phyloP scores from a whole-genome alignment of 2,329 filamentous ascomycete genomes.

The Paramyrothecium roridum region DNA sequence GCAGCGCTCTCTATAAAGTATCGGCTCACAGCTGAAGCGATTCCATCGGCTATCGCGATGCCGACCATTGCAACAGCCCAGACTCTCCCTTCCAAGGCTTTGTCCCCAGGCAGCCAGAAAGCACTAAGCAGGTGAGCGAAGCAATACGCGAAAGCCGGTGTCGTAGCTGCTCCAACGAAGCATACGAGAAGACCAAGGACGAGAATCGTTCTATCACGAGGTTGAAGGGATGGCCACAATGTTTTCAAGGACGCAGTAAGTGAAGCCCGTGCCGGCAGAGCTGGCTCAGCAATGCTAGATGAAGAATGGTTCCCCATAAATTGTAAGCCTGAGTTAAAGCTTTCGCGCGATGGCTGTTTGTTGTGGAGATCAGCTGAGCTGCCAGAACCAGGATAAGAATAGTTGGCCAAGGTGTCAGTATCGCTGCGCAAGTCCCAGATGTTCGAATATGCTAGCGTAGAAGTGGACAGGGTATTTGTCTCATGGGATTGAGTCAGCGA shows the following conservation, averaged over 20 bases:
- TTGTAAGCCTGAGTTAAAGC: no score
- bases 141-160: conserved; percentile 72
- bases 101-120: conserved; percentile 57
- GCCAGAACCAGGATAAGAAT: neutral
- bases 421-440: neutral
- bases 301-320: no score
- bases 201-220: conserved; percentile 49
- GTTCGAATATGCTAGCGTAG: conserved; percentile 4
- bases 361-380: neutral
- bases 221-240: conserved; percentile 64
- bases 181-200: conserved; percentile 59
- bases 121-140: conserved; percentile 70
- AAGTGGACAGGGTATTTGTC: neutral
- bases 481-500: neutral
- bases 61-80: conserved; percentile 71
- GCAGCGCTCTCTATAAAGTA: conserved; percentile 70
- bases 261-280: neutral
- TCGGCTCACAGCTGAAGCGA: conserved; percentile 62
- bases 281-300: no score
- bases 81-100: conserved; percentile 46
- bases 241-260: conserved; percentile 40
- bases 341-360: neutral
- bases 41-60: conserved; percentile 64
- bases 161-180: conserved; percentile 61
- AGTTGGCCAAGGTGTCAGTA: neutral